A percentile compares a stretch with the other conserved stretches of the same genome.
Conservation (phyloP, 2,329 filamentous ascomycete species). For the Trichoderma aggressivum region DNA sequence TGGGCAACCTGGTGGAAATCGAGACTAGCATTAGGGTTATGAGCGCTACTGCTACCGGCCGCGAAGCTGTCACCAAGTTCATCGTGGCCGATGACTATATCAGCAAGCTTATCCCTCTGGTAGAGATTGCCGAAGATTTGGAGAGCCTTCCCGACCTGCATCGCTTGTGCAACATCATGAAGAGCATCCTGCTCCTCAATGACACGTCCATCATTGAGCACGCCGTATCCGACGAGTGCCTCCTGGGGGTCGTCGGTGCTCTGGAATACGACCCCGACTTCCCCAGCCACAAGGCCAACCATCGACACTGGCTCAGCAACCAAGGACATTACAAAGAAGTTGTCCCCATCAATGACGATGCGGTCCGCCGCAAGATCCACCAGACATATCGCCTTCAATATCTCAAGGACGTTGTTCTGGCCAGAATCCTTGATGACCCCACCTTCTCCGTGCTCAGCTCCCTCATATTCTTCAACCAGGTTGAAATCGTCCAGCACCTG, state of each 20-base stretch:
- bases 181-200: conserved; percentile 89
- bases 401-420: conserved; percentile 95
- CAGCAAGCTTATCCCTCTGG: conserved; percentile 76
- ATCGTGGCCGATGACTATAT: conserved; percentile 86
- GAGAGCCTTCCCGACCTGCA: conserved; percentile 86
- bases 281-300: conserved; percentile 94
- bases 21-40: conserved; percentile 79
- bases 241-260: conserved; percentile 89
- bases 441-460: conserved; percentile 98
- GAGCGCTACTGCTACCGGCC: conserved; percentile 68
- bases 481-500: conserved; percentile 95
- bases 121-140: conserved; percentile 85
- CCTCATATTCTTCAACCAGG: conserved; percentile 98
- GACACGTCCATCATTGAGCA: conserved; percentile 93
- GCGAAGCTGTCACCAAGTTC: conserved; percentile 84
- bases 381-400: conserved; percentile 95
- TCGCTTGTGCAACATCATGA: conserved; percentile 95
- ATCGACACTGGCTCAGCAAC: conserved; percentile 86
- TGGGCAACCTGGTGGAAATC: conserved; percentile 80
- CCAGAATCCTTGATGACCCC: conserved; percentile 92
- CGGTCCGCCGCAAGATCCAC: conserved; percentile 86
- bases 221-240: conserved; percentile 83
- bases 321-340: conserved; percentile 94
- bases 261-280: conserved; percentile 98
- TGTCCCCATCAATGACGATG: conserved; percentile 79